These are phyloP conservation scores for Wickerhamomyces bisporus DNA, from an alignment of 805 yeast species.

Conservation along the genomic window DNA sequence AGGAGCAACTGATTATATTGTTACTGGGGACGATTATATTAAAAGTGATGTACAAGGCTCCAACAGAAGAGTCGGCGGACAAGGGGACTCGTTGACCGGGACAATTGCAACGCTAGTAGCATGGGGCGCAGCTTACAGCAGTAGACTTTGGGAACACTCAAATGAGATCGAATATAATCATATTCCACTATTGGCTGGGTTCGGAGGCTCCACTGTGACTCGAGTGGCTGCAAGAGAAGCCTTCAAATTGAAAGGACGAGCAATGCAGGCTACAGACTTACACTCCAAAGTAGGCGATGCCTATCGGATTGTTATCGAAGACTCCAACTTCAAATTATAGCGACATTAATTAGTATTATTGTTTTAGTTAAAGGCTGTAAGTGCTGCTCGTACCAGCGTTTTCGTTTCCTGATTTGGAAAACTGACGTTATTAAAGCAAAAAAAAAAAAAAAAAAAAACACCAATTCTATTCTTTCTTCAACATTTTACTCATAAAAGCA, in stretches of 20 bases:
- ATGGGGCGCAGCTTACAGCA: constrained; percentile 68
- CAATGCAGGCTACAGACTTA: constrained; percentile 82
- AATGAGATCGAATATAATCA: constrained; percentile 26
- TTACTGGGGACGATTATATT: constrained; percentile 39
- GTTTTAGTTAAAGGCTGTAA: too few species aligned
- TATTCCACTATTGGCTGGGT: constrained; percentile 50
- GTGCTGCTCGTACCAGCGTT: too few species aligned
- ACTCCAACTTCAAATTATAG: constrained; percentile 3
- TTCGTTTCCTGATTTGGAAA: too few species aligned
- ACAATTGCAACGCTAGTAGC: constrained; percentile 75
- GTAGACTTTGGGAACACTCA: constrained; percentile 51
- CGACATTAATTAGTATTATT: too few species aligned
- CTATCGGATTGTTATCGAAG: constrained; percentile 28
- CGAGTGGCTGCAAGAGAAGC: constrained; percentile 64
- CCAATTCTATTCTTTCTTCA: too few species aligned
- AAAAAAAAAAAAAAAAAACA: too few species aligned
- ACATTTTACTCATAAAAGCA: too few species aligned
- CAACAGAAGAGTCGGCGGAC: constrained; percentile 85
- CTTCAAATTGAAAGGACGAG: constrained; percentile 57
- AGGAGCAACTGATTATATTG: constrained; percentile 64
- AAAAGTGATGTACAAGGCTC: constrained; percentile 55
- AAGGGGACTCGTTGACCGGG: constrained; percentile 92
- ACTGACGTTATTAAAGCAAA: too few species aligned
- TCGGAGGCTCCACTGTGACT: constrained; percentile 66
- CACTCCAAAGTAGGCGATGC: constrained; percentile 64